Base-by-base conservation (phyloP, 2,329 filamentous ascomycete genomes). In the Pseudogymnoascus sp. region DNA sequence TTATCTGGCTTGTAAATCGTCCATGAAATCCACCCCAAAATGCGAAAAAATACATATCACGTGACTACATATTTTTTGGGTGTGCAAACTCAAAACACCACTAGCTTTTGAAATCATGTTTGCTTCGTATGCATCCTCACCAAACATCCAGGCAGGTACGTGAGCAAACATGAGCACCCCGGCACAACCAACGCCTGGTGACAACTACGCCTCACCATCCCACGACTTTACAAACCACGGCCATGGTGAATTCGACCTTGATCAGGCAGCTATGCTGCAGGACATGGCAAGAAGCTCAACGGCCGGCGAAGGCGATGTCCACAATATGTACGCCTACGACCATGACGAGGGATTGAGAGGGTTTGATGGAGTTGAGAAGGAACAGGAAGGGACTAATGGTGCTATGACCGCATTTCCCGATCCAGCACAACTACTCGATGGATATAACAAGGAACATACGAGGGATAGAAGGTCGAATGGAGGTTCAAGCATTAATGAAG, bases 241-340 rank as follows among this genome's bases (percentile, higher is more conserved):
- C 25, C 61, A 62, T 62, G 61, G 41, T 25, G 61, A 62, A 23
- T 45, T 62, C 16, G 61, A 62, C 19, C 36, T 57, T 6, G 65
- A 65, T n/a, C 60, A 65, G 23, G 65, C 60, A 36, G 63, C 63
- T 19, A 45, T 66, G 37, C 64, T 66, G 37, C 60, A 48, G 37
- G 61, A 62, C 36, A 37, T 66, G 41, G 65, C 63, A 37, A 65
- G 65, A 23, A 61, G 37, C 39, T 57, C 51, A 31, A 57, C 51
- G n/a, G 60, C 34, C 23, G 60, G 37, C 14, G 25, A 34, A 23
- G 65, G 54, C 16, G 60, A 43, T 61, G 60, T 41, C 34, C 34
- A 61, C 25, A 39, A 65, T 19, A 65, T 65, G 62, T 65, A 65
- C 25, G 60, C 31, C 16, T 64, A 64, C 43, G 39, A 62, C 37